Evolutionary conservation across 805 yeast genomes (phyloP), one percentile per base, ranked within the genome.

Genomic region (Teunomyces panamensis): DNA sequence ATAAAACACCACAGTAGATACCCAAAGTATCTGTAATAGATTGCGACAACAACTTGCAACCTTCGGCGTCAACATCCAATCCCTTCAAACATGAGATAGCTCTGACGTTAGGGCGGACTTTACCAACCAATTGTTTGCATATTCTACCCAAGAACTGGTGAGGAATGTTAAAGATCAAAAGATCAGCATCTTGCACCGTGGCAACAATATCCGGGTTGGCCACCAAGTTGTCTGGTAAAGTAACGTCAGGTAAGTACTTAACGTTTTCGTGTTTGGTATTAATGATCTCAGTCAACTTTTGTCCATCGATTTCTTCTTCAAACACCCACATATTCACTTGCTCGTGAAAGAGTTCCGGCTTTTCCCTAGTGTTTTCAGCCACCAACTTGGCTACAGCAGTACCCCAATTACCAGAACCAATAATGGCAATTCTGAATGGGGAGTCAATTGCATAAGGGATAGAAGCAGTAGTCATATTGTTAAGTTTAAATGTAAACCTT

Each of bases 381-480:
- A 90, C 84, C 39, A 92, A 89, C 68, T 94, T 92, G 53, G 98
- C 97, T 47, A 94, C 90, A 14, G 98, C 92, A 33, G 97, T 89
- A 55, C 99, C 99, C 89, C 99, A 92, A 72, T 92, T 92, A 65
- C 98, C 99, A 28, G 97, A 90, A 36, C 99, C 99, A 55, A 94
- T 84, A 32, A 62, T 59, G 51, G 65, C 62, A 41, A 73, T 61
- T 53, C 60, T 68, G 58, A 73, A 71, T 16, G 75, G 75, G 29
- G 52, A 58, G 30, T 54, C 64, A 47, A 71, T 59, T 36, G 57
- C 58, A 51, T 66, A 67, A 45, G 74, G 68, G 34, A 60, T 52
- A 35, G 63, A 44, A 45, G 60, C 32, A 20, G 61, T 53, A 33
- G 64, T 56, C 56, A 58, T 56, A 54, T 26, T 54, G 47, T 30